Conservation (phyloP, 2,329 filamentous ascomycete species). For the Huntiella abstrusa region DNA sequence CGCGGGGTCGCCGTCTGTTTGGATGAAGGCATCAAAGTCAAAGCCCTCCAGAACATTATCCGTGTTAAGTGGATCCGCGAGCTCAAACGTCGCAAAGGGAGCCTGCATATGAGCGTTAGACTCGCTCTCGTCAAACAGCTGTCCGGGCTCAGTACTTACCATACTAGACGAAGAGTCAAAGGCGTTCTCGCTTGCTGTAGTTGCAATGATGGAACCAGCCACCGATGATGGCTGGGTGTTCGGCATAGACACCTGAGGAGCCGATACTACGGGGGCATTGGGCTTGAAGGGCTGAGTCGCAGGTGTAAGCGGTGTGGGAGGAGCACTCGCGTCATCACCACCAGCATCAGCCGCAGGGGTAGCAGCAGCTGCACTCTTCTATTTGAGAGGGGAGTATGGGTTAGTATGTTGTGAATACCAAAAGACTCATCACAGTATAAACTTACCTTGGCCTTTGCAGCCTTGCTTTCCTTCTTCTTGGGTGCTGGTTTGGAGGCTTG, state of each 20-base stretch:
- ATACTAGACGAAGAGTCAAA: conserved; percentile 6
- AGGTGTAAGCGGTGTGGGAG: conserved; percentile 45
- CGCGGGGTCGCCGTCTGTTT: conserved; percentile 30
- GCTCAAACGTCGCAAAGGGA: conserved; percentile 32
- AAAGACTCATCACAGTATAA: too few species aligned
- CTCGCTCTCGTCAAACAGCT: background rate
- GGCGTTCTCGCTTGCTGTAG: conserved; percentile 23
- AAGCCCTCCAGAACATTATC: conserved; percentile 46
- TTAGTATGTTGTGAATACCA: conserved; percentile 9
- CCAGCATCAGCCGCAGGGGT: conserved; percentile 38
- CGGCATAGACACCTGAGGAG: conserved; percentile 13
- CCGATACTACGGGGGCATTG: conserved; percentile 19
- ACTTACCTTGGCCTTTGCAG: conserved; percentile 48
- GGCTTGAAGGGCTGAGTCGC: conserved; percentile 32
- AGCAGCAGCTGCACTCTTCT: conserved; percentile 36
- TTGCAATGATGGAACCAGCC: conserved; percentile 19
- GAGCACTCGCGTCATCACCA: conserved; percentile 39
- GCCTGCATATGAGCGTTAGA: conserved; percentile 16
- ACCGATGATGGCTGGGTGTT: conserved; percentile 16
- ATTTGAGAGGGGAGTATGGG: conserved; percentile 23
- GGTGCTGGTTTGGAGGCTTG: conserved; percentile 54
- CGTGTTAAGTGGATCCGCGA: conserved; percentile 34
- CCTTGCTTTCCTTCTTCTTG: conserved; percentile 57
- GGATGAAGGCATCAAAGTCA: conserved; percentile 49
- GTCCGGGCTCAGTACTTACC: conserved; percentile 21